Conservation (phyloP, 2,329 filamentous ascomycete genomes). For the Botrytis tulipae region DNA sequence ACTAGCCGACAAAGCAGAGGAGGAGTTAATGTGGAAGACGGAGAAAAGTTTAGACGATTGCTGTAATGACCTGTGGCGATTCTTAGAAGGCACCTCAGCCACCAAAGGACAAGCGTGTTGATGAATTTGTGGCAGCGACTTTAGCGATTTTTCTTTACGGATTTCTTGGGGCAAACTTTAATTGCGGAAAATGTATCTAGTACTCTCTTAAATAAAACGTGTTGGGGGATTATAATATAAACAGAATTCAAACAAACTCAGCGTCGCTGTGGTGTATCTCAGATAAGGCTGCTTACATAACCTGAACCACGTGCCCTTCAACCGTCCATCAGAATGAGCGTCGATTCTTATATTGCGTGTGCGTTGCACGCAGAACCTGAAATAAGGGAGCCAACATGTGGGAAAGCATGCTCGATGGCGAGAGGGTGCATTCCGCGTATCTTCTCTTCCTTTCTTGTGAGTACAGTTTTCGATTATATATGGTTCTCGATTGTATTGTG, state of each 20-base stretch:
- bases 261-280: background rate
- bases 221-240: background rate
- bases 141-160: background rate
- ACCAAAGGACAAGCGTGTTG: background rate
- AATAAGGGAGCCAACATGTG: too few relatives aligned
- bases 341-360: background rate
- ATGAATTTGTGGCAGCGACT: background rate
- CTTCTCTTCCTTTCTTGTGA: too few relatives aligned
- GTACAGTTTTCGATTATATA: too few relatives aligned
- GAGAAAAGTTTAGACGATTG: slow-evolving; percentile 33
- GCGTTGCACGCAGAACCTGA: too few relatives aligned
- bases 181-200: background rate
- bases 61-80: slow-evolving; percentile 32
- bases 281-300: slow-evolving; percentile 17
- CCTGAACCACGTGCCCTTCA: background rate
- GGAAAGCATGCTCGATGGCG: too few relatives aligned
- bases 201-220: background rate
- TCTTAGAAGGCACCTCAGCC: slow-evolving; percentile 24
- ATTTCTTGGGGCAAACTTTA: background rate
- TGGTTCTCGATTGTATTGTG: too few relatives aligned
- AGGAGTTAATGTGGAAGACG: slow-evolving; percentile 46
- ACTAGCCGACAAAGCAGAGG: slow-evolving; percentile 41
- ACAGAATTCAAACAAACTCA: background rate
- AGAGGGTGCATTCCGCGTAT: too few relatives aligned
- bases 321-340: too few relatives aligned